Evolutionary conservation across 2,329 filamentous ascomycete genomes (phyloP), one percentile per base, ranked within the genome.

Genomic region (Pseudogymnoascus pannorum): DNA sequence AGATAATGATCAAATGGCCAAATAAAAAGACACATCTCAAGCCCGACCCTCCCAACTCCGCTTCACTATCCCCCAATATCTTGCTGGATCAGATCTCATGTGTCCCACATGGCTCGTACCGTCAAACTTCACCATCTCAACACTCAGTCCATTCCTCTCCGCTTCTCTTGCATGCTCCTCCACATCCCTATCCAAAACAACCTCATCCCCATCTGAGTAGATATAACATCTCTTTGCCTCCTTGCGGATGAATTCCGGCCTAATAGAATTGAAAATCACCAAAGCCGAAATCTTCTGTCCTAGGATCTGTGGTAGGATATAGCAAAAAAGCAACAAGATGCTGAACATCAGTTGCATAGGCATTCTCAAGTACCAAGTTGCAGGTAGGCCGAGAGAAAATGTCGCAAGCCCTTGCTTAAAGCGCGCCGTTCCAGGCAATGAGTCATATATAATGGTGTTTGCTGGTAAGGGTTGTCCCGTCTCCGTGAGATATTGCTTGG

Each of bases 181-280:
- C 9, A 66, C 59, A 36, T 64, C 61, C 26, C 51, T 24, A 8
- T 26, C 62, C 1, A 54, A 57, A 2, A 67, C 65, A 57, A 68
- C 40, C 26, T 29, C 31, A 65, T 68, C 67, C 5, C 2, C 44
- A 4, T 64, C 61, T 59, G 66, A 68, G 31, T 65, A 68, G 18
- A 68, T 48, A 62, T 68, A 68, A 33, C 67, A 48, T 18, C 67
- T 62, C 51, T 62, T 64, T n/a, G 66, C 64, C 2, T 20, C 59
- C 26, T 33, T 59, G n/a, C 57, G 16, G 11, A 59, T 38, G 18
- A 59, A 33, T 36, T 59, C 57, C n/a, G 57, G 57, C 29, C 24
- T n/a, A 16, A 59, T 16, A 59, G 57, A 59, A 59, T 59, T 59
- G 31, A 59, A 57, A 31, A 59, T 59, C 22, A 24, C 33, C 3